These are phyloP conservation scores for Astrephomene gubernaculifera DNA, from an alignment of 139 green algal species.

Conservation along the genomic window DNA sequence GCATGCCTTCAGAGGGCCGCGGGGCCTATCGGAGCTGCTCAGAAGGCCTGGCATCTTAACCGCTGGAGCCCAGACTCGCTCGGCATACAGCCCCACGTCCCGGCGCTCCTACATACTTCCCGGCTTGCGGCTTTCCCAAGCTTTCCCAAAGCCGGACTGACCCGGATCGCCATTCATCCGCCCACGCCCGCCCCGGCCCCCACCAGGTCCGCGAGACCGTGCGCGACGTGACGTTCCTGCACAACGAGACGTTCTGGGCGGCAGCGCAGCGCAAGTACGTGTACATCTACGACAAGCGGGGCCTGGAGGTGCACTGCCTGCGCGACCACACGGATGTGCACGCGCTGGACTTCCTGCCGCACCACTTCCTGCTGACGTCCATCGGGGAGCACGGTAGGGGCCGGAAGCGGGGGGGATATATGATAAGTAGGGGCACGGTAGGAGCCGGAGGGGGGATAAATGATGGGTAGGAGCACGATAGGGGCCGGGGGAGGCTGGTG, in stretches of 20 bases:
- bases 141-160: too few species aligned
- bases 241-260: constrained; percentile 98
- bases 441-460: not conserved
- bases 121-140: too few species aligned
- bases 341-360: constrained; percentile 91
- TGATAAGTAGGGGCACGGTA: not conserved
- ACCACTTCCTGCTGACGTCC: constrained; percentile 96
- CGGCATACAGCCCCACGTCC: too few species aligned
- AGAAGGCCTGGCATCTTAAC: too few species aligned
- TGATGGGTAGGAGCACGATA: not conserved
- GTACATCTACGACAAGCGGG: constrained; percentile 99
- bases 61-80: too few species aligned
- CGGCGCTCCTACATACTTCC: too few species aligned
- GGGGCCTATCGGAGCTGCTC: too few species aligned
- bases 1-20: too few species aligned
- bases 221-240: constrained; percentile 90
- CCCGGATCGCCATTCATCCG: not conserved
- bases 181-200: too few species aligned
- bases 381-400: constrained; percentile 75
- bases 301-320: constrained; percentile 97
- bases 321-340: constrained; percentile 70
- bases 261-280: constrained; percentile 93
- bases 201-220: constrained; percentile 92
- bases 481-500: not conserved
- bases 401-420: not conserved